Evolutionary conservation across 1,284 basidiomycete species (phyloP), one percentile per base, ranked within the genome.

Genomic region (Ustilago shanxiensis): DNA sequence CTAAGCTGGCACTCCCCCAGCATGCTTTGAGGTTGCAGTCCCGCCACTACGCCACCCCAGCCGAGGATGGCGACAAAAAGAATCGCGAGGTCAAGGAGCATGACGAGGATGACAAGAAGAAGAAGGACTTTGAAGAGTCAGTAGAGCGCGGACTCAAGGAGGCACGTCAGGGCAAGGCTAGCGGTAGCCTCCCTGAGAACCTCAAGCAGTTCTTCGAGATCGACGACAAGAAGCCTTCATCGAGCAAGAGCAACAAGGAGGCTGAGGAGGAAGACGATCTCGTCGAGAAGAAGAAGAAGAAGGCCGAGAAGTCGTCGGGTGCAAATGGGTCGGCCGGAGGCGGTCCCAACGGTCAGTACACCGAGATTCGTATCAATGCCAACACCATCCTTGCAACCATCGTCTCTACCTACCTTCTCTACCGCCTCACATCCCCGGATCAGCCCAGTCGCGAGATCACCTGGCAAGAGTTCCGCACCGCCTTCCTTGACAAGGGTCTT

Each of bases 401-500:
- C 52, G 89, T 91, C 58, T 89, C 91, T 41, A 90, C 93, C 72
- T 92, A 93, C 81, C 88, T 91, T 11, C 88, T 93, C 78, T 91
- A 91, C 44, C 90, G 89, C 63, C 88, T 91, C 39, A 89, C 88
- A 20, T 87, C 89, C 0, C 88, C 90, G 0, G 88, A 89, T 51
- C 63, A 79, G 7, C 73, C 76, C 20, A 90, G 92, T 6, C 91
- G 92, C 74, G 95, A 98, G 87, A 97, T 98, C 79, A 98, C 95
- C 76, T 98, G 95, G 95, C 95, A 98, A 87, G 95, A 98, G 87
- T 98, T 98, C 89, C 91, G 95, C 69, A 95, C 94, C 57, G 93
- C 93, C 22, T 93, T 98, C 88, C 91, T 98, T 57, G 93, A 97
- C 87, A 95, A 96, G 87, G 96, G 95, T 45, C 91, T 98, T 60